phyloP scores from a whole-genome alignment of 768 basidiomycete species.

The Amanita pseudoporphyria region DNA sequence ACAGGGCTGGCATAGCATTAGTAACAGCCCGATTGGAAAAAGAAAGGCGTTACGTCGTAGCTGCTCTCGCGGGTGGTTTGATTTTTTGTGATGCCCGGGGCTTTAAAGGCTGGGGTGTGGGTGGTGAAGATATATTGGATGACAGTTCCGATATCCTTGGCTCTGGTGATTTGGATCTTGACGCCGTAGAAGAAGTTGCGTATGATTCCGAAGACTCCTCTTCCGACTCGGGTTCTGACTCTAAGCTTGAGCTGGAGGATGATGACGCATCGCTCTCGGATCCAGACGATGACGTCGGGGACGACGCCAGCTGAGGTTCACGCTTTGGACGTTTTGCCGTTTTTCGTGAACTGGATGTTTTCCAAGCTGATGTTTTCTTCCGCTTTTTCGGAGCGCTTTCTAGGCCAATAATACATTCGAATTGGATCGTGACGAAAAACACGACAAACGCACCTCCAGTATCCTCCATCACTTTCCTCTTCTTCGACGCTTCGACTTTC shows the following conservation, averaged over 20 bases:
- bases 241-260: slow-evolving; percentile 13
- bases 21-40: not conserved
- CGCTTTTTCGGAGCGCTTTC: slow-evolving; percentile 15
- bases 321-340: not conserved
- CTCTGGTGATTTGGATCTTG: slow-evolving; percentile 17
- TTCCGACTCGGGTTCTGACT: slow-evolving; percentile 22
- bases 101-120: slow-evolving; percentile 9
- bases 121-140: slow-evolving; percentile 12
- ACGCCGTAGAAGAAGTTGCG: slow-evolving; percentile 10
- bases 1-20: not conserved
- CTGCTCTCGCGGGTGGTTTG: not conserved
- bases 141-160: slow-evolving; percentile 18
- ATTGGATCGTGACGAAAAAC: not conserved
- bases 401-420: not conserved
- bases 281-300: not conserved
- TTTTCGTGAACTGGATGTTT: not conserved
- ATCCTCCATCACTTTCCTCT: slow-evolving; percentile 3
- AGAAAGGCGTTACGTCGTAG: not conserved
- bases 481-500: not conserved
- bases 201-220: slow-evolving; percentile 17
- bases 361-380: slow-evolving; percentile 13
- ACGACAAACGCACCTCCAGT: not conserved
- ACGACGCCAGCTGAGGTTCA: not conserved
- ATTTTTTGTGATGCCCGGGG: slow-evolving; percentile 3
- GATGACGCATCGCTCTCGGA: not conserved